phyloP scores from a whole-genome alignment of 352 stramenopile genomes.

The Phytophthora fragariaefolia region DNA sequence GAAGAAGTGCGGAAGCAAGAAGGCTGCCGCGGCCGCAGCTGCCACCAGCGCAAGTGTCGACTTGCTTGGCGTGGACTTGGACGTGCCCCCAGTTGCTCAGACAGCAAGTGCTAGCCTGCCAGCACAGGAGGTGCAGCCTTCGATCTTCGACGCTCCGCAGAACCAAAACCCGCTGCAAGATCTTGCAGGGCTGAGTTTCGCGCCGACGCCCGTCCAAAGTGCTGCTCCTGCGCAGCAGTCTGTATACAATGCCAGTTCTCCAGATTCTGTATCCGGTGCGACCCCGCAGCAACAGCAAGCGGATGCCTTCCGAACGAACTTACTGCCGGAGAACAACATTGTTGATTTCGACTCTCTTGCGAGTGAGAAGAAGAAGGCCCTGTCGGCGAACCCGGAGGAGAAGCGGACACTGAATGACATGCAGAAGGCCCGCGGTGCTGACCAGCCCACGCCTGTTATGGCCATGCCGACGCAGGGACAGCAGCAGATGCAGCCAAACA shows the following conservation, averaged over 20 bases:
- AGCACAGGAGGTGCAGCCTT: conserved; percentile 35
- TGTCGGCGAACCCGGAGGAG: conserved; percentile 36
- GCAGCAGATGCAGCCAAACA: conserved; percentile 35
- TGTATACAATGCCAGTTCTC: conserved; percentile 15
- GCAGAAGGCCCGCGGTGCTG: conserved; percentile 46
- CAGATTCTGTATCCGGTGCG: background rate
- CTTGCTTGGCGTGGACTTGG: conserved; percentile 59
- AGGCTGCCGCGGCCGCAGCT: conserved; percentile 10
- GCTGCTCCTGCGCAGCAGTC: conserved; percentile 12
- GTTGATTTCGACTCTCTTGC: conserved; percentile 63
- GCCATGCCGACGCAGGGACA: conserved; percentile 43
- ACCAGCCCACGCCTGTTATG: conserved; percentile 53
- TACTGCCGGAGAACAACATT: conserved; percentile 75
- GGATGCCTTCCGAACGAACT: conserved; percentile 48
- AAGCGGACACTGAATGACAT: conserved; percentile 68
- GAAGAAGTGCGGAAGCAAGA: conserved; percentile 39
- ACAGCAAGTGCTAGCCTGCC: conserved; percentile 8
- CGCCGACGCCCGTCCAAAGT: conserved; percentile 20
- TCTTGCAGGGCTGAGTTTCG: conserved; percentile 63
- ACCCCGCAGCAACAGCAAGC: conserved; percentile 25
- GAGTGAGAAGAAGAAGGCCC: conserved; percentile 58
- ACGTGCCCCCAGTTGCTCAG: conserved; percentile 22
- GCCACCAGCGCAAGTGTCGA: conserved; percentile 45
- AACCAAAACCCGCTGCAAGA: conserved; percentile 56
- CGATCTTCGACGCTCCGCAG: conserved; percentile 47